Evolutionary conservation across 2,329 filamentous ascomycete species (phyloP), one percentile per base, ranked within the genome.

Genomic region (Thelonectria discophora): DNA sequence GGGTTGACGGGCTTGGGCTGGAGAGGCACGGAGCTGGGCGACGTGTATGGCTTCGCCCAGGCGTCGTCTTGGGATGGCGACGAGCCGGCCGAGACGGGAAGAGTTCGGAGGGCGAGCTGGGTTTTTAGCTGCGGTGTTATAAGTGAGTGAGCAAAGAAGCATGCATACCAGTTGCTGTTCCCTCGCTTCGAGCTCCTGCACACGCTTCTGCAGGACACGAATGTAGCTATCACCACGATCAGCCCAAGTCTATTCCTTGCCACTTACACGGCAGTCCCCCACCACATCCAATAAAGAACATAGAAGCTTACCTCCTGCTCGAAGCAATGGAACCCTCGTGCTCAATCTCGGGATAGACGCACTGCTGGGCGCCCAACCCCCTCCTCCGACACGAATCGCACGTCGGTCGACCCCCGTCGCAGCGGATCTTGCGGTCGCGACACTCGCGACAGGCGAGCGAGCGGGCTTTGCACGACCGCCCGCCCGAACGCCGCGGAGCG

Each of bases 341-440:
- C 58, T 72, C 70, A 50, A 72, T 69, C 48, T 72, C 70, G 9
- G 70, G 70, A 42, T 72, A 72, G 21, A 70, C 60, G 51, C 70
- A 72, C 55, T 72, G 70, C 5, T 65, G 67, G 18, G 67, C 60
- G 30, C 69, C 57, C 21, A 72, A 55, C 7, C 70, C 70, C 15
- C 70, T 57, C 18, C 70, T 63, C 1, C 62, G 65, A 40, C 70
- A 72, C 17, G 70, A 72, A 55, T 72, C 70, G 63, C 70, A 72
- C 34, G 60, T 68, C 24, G 70, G 70, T 15, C 70, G 65, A 9
- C 70, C 70, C 13, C 70, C 70, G 56, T 72, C 70, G 57, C 70
- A 72, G 51, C 70, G 70, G 15, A 72, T 72, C 64, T 72, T 72
- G 63, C 70, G 70, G 56, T 72, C 70, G 59, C 70, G 70, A 69